Conservation (phyloP, 441 rosid genomes). For the Erodium texanum region DNA sequence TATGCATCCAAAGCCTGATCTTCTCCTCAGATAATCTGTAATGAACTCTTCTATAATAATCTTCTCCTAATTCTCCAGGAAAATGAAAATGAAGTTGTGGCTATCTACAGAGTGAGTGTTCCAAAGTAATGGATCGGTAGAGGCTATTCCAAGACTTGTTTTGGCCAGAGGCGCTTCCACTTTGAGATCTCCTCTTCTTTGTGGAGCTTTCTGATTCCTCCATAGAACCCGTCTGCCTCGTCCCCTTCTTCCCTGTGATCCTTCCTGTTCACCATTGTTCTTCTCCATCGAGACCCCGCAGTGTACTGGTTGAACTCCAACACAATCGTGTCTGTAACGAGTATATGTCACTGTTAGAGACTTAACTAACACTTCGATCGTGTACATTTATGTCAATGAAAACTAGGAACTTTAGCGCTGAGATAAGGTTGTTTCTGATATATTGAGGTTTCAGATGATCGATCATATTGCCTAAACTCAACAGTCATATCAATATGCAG, state of each 20-base stretch:
- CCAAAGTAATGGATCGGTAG: too few relatives aligned
- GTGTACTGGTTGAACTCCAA: slow-evolving; percentile 5
- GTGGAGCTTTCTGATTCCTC: slow-evolving; percentile 21
- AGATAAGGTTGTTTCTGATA: background rate
- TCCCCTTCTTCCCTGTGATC: slow-evolving; percentile 6
- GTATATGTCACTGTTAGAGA: background rate
- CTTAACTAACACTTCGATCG: background rate
- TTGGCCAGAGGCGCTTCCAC: slow-evolving; percentile 20
- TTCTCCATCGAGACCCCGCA: slow-evolving; percentile 1
- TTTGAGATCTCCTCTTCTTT: slow-evolving; percentile 13
- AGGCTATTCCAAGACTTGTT: slow-evolving; percentile 13
- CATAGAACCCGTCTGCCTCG: slow-evolving; percentile 8
- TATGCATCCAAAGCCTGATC: background rate
- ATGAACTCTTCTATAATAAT: background rate
- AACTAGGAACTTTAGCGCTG: background rate
- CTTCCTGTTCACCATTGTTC: slow-evolving; percentile 2
- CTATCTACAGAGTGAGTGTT: background rate
- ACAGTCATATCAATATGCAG: background rate
- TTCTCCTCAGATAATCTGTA: too few relatives aligned
- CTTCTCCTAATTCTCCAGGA: background rate
- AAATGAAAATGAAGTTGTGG: background rate
- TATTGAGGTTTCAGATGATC: background rate
- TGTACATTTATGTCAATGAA: too few relatives aligned
- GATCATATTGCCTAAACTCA: background rate
- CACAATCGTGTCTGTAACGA: background rate